A percentile compares a stretch with the other conserved stretches of the same genome.
Conservation (phyloP, 495 filamentous ascomycete genomes). For the Clavariopsis aquatica region DNA sequence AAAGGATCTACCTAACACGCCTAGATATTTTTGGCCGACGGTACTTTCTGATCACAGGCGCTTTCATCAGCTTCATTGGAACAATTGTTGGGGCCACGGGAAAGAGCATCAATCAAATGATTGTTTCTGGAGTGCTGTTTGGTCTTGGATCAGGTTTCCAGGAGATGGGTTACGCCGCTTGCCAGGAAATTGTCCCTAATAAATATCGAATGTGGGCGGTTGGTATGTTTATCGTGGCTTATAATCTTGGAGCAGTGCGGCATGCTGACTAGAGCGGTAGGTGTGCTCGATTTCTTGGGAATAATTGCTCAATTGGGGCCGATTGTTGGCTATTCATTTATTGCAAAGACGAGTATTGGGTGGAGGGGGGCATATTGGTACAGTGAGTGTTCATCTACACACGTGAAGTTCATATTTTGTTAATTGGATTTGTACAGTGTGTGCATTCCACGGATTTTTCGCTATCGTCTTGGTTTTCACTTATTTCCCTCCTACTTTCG, state of each 20-base stretch:
- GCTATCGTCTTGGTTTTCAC: slow-evolving; percentile 16
- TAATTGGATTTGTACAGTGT: slow-evolving; percentile 2
- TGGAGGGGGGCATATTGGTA: slow-evolving; percentile 24
- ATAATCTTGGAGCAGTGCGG: background rate
- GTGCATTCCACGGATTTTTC: slow-evolving; percentile 16
- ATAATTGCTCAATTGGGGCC: slow-evolving; percentile 4
- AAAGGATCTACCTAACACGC: background rate
- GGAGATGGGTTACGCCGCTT: slow-evolving; percentile 20
- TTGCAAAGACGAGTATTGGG: slow-evolving; percentile 19
- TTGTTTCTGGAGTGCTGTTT: slow-evolving; percentile 13
- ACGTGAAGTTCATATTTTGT: background rate
- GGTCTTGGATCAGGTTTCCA: slow-evolving; percentile 25
- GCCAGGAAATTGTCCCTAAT: slow-evolving; percentile 15
- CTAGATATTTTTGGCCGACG: slow-evolving; percentile 22
- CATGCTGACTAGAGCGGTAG: background rate
- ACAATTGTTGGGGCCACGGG: slow-evolving; percentile 18
- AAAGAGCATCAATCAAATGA: slow-evolving; percentile 25
- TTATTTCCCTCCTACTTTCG: slow-evolving; percentile 16
- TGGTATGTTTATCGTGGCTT: background rate
- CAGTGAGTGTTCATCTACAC: slow-evolving; percentile 6
- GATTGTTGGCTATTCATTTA: slow-evolving; percentile 13
- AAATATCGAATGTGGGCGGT: slow-evolving; percentile 16
- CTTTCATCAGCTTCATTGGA: slow-evolving; percentile 16
- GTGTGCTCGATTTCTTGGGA: slow-evolving; percentile 4
- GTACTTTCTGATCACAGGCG: slow-evolving; percentile 18